These are phyloP conservation scores for Pestalotiopsis sp. DNA, from an alignment of 2,329 filamentous ascomycete genomes.

Conservation along the genomic window DNA sequence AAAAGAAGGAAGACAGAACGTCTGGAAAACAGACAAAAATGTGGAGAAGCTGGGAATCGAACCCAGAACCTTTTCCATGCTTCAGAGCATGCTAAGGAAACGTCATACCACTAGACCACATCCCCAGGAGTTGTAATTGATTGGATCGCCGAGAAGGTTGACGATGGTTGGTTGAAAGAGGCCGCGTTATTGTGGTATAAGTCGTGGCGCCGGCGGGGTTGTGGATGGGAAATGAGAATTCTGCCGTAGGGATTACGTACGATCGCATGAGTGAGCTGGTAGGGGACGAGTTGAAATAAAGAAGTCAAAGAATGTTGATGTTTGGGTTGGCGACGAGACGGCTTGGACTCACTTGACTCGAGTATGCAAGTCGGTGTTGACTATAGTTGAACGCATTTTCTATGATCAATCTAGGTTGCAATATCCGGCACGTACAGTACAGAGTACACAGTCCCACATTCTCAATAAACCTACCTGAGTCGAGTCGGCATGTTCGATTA, in stretches of 20 bases:
- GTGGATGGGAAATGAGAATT: background rate
- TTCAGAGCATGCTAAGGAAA: conserved; percentile 14
- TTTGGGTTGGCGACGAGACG: background rate
- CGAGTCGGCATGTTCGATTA: too few relatives aligned
- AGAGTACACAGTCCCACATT: too few relatives aligned
- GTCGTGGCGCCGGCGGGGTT: background rate
- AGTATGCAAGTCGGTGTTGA: background rate
- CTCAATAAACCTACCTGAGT: too few relatives aligned
- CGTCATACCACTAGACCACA: conserved; percentile 16
- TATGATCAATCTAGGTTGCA: too few relatives aligned
- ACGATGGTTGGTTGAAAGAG: background rate
- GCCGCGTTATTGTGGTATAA: background rate
- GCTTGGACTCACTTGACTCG: background rate
- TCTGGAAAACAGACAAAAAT: background rate
- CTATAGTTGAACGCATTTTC: background rate
- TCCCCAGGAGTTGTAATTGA: background rate
- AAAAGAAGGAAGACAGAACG: background rate
- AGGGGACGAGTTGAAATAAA: too few relatives aligned
- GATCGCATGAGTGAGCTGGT: background rate
- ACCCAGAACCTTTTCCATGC: conserved; percentile 18
- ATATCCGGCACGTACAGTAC: too few relatives aligned
- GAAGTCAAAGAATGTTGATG: background rate
- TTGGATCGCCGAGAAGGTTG: background rate
- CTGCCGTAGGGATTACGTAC: background rate
- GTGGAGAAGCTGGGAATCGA: conserved; percentile 18